phyloP scores from a whole-genome alignment of 345 rosid genomes.

The Arabidopsis arenosa region DNA sequence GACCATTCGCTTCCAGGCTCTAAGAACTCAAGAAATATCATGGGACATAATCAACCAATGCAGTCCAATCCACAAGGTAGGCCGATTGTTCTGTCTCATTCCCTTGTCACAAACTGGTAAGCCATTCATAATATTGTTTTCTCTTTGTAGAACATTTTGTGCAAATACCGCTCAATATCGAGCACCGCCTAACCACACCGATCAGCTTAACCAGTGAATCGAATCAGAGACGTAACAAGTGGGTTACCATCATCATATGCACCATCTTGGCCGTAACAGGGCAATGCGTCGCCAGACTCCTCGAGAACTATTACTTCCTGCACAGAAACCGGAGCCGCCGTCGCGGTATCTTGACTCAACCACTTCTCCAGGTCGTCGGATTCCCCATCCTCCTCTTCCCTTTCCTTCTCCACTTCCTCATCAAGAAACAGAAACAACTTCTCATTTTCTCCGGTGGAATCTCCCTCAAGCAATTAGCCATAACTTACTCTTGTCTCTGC shows the following conservation, averaged over 20 bases:
- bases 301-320: conserved; percentile 8
- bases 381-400: conserved; percentile 31
- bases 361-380: conserved; percentile 10
- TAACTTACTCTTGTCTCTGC: not conserved
- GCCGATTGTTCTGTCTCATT: not conserved
- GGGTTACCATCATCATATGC: conserved; percentile 2
- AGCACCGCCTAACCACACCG: not conserved
- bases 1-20: not conserved
- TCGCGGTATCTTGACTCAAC: conserved; percentile 9
- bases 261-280: conserved; percentile 12
- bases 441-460: not conserved
- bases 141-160: not conserved
- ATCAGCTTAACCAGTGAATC: not conserved
- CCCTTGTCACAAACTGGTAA: no score
- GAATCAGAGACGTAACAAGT: not conserved
- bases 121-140: not conserved
- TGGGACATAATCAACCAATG: not conserved
- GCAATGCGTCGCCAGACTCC: conserved; percentile 17
- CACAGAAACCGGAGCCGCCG: not conserved
- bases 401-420: not conserved
- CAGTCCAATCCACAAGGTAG: not conserved
- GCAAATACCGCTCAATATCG: not conserved
- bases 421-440: conserved; percentile 17
- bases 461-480: not conserved
- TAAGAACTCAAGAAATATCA: no score